Base-by-base conservation (phyloP, 768 basidiomycete genomes). In the Boletellus ananiceps region DNA sequence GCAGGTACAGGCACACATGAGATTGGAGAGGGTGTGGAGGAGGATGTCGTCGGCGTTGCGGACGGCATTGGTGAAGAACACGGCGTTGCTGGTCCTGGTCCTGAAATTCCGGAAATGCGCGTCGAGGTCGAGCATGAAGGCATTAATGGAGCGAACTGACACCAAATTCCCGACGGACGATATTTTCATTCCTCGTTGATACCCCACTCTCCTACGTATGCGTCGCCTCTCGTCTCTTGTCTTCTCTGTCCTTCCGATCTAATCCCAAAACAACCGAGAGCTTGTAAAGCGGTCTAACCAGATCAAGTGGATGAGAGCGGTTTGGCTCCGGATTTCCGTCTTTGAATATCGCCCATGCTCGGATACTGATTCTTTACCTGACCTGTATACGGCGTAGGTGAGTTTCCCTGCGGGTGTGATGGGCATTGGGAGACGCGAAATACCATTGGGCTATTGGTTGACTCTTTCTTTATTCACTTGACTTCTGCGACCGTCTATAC, bases 361-460 rank as follows among this genome's bases (percentile, higher is more conserved):
- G 49, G 52, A 41, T 29, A 29, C 11, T 11, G 29, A 29, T 29
- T 44, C 40, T 46, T 44, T 32, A 45, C 34, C n/a, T 21, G 32
- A 47, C 54, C 42, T 40, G 16, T 25, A 46, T 54, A 44, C 49
- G 46, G 58, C 12, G 44, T 48, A 49, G 54, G 36, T 42, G 29
- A 16, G 44, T 29, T 32, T 37, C 40, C 5, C 29, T n/a, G 32
- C 44, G 35, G 49, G 46, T 19, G 25, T 25, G 47, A 38, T 33
- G 47, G 47, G 54, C 35, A 37, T 51, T 29, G 48, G 42, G 51
- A 54, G 51, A 54, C 55, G 59, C 55, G 61, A 57, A 53, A 55
- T 56, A 57, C 57, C 51, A 52, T 78, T 79, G 78, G 78, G 81
- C 78, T 81, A 73, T 81, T 81, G 78, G 78, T 81, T 82, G 79